Evolutionary conservation across 768 basidiomycete species (phyloP), one percentile per base, ranked within the genome.

Genomic region (Collybiopsis luxurians): DNA sequence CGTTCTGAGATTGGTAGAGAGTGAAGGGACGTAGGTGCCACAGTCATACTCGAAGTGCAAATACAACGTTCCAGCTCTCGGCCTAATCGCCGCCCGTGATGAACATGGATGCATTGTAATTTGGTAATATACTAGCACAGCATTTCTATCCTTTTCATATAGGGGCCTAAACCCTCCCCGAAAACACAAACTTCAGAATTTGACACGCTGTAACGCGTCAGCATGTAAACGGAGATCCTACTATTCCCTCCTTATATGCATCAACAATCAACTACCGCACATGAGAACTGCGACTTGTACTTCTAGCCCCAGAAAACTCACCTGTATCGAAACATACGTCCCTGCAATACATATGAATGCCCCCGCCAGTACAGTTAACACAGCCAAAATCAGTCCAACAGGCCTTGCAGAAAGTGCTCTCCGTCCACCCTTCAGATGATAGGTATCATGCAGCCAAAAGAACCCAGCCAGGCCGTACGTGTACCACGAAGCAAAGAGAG

Each of bases 401-500:
- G 72, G 73, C 51, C 67, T 62, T n/a, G 61, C 63, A 45, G 61
- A 69, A 49, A 79, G 61, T 9, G 63, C 70, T n/a, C 46, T 48
- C 38, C 66, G 67, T 40, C 72, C 73, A 4, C 75, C 78, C 45
- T 71, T 67, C 11, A 76, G 59, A 59, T 80, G 67, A 58, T 78
- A 77, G 12, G 70, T 67, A 62, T 83, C 80, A 58, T 80, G 70
- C 24, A 83, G 56, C 77, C 79, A 83, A 67, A 83, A 83, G 60
- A 78, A 79, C 2, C 81, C 79, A 10, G 79, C 79, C 7, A 79
- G 56, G 26, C 81, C 80, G 59, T 82, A 81, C 13, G 82, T 82
- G 61, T 79, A 84, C 80, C 82, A 83, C n/a, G 78, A 74, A 7
- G 82, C 81, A 59, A 84, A 83, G 21, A 83, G 68, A 17, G 80